These are phyloP conservation scores for Teratosphaeria gauchensis DNA, from an alignment of 2,329 filamentous ascomycete species.

Conservation along the genomic window DNA sequence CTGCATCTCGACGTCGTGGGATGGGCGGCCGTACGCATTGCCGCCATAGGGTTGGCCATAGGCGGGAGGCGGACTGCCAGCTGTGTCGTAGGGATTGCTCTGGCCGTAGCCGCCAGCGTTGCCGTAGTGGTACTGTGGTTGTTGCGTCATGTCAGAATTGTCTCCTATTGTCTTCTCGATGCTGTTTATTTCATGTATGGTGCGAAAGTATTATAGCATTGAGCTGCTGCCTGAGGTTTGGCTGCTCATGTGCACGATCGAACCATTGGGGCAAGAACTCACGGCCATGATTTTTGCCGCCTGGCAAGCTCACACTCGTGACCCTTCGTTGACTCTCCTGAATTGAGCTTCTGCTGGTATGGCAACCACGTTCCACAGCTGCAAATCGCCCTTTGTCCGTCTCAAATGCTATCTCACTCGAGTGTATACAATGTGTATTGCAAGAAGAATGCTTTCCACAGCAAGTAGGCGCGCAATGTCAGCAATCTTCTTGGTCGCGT, in stretches of 20 bases:
- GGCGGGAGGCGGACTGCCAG: slow-evolving; percentile 21
- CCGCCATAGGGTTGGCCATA: slow-evolving; percentile 16
- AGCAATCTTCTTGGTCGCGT: no score
- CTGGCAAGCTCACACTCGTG: background rate
- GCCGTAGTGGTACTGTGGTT: slow-evolving; percentile 20
- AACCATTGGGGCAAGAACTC: background rate
- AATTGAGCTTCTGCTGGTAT: background rate
- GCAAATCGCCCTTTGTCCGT: background rate
- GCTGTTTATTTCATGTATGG: background rate
- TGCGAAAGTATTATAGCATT: background rate
- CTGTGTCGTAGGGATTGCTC: slow-evolving; percentile 44
- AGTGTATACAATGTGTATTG: background rate
- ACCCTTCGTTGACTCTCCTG: background rate
- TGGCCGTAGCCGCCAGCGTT: slow-evolving; percentile 42
- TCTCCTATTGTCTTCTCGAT: background rate
- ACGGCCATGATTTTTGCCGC: slow-evolving; percentile 4
- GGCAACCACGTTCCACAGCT: background rate
- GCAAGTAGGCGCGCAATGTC: no score
- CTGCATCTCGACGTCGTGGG: slow-evolving; percentile 59
- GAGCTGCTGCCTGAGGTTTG: slow-evolving; percentile 3
- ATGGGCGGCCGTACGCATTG: slow-evolving; percentile 2
- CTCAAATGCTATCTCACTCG: no score
- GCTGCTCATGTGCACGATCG: background rate
- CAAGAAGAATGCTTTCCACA: no score
- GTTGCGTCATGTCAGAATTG: slow-evolving; percentile 5